A percentile compares a stretch with the other conserved stretches of the same genome.
Conservation (phyloP, 306 rosid species). For the Alnus rubra region DNA sequence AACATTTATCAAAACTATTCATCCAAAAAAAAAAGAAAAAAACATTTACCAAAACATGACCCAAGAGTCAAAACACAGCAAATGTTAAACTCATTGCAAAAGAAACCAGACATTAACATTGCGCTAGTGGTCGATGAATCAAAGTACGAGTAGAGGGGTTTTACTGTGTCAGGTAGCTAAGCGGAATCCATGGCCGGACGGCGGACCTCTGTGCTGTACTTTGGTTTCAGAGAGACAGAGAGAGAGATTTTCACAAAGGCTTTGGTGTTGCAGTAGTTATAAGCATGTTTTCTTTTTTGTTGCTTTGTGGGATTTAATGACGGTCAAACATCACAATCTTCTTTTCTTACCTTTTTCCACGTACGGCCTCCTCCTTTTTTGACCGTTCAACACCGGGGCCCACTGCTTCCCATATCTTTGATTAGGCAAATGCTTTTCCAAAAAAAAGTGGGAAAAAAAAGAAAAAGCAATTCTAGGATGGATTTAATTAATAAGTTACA, state of each 20-base stretch:
- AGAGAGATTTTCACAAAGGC: not conserved
- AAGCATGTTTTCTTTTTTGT: not conserved
- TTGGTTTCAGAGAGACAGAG: not conserved
- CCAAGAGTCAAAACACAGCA: conserved; percentile 8
- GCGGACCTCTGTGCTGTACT: not conserved
- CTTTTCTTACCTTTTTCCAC: conserved; percentile 21
- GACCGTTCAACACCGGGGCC: conserved; percentile 53
- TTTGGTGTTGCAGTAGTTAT: not conserved
- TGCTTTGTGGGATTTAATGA: conserved; percentile 27
- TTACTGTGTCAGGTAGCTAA: not conserved
- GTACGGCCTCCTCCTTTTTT: conserved; percentile 50
- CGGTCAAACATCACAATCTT: conserved; percentile 38
- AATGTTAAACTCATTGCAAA: not conserved
- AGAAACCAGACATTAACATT: not conserved
- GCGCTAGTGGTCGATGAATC: not conserved
- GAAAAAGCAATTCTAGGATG: too few species aligned
- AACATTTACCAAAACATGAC: not conserved
- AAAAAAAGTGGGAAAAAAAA: too few species aligned
- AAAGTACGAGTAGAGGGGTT: not conserved
- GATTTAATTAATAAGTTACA: too few species aligned
- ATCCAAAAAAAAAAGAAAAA: not conserved
- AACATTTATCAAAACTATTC: not conserved
- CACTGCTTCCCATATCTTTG: not conserved
- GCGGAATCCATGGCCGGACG: not conserved
- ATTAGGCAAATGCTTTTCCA: too few species aligned